Conservation (phyloP, 768 basidiomycete genomes). For the Pleurotus djamor region DNA sequence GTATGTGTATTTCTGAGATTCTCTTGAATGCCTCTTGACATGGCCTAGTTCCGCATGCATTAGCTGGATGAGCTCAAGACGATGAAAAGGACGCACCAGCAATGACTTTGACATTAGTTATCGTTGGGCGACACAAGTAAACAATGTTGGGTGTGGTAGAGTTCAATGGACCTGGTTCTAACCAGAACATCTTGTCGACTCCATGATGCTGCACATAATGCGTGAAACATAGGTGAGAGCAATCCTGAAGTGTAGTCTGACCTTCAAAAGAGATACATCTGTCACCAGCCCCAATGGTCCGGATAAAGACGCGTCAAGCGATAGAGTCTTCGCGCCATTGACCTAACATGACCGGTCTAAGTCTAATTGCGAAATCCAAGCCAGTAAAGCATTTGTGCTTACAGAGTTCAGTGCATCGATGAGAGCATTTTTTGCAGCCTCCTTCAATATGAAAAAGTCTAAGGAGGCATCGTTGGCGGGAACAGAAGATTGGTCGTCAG, state of each 20-base stretch:
- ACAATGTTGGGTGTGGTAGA: constrained; percentile 87
- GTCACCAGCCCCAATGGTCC: constrained; percentile 95
- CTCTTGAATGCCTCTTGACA: constrained; percentile 75
- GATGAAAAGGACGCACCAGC: constrained; percentile 61
- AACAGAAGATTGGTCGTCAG: constrained; percentile 34
- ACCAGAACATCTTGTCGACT: constrained; percentile 99
- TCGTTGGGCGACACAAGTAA: constrained; percentile 88
- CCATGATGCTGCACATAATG: constrained; percentile 78
- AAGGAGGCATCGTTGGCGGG: constrained; percentile 37
- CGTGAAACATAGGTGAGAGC: background rate
- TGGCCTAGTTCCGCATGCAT: constrained; percentile 64
- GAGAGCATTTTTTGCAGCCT: constrained; percentile 76
- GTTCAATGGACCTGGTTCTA: constrained; percentile 83
- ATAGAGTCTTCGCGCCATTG: constrained; percentile 93
- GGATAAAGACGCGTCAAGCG: constrained; percentile 84
- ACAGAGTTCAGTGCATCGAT: constrained; percentile 87
- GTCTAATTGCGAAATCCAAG: background rate
- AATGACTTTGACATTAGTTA: constrained; percentile 84
- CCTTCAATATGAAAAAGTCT: constrained; percentile 68
- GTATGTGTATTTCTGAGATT: constrained; percentile 78
- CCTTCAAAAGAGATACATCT: constrained; percentile 92
- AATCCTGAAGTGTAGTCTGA: constrained; percentile 21
- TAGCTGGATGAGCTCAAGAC: background rate
- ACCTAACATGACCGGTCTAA: constrained; percentile 44
- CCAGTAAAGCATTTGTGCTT: constrained; percentile 9